Conservation (phyloP, 1,139 yeast species). For the Scheffersomyces quercinus region DNA sequence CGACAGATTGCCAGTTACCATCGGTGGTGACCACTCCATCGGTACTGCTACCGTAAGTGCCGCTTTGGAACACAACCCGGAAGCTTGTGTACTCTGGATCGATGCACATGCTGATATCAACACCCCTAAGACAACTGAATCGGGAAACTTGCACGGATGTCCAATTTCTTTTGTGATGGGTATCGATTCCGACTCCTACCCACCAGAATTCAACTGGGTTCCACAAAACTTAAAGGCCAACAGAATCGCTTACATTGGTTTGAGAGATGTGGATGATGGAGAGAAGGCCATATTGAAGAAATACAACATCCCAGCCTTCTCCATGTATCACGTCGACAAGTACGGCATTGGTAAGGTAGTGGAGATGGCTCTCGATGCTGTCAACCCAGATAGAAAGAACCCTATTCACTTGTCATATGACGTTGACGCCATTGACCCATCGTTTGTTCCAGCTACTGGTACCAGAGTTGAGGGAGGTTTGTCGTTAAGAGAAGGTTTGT, state of each 20-base stretch:
- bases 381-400: slow-evolving; percentile 70
- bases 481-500: slow-evolving; percentile 91
- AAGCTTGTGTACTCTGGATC: slow-evolving; percentile 90
- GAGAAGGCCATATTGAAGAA: slow-evolving; percentile 77
- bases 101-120: slow-evolving; percentile 98
- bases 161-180: slow-evolving; percentile 93
- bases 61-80: slow-evolving; percentile 74
- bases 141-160: slow-evolving; percentile 96
- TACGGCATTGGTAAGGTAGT: slow-evolving; percentile 90
- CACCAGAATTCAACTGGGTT: slow-evolving; percentile 79
- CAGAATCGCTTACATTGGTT: slow-evolving; percentile 88
- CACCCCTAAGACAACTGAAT: slow-evolving; percentile 80
- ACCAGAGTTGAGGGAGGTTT: slow-evolving; percentile 97
- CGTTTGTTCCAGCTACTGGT: slow-evolving; percentile 94
- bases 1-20: slow-evolving; percentile 73
- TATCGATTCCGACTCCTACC: slow-evolving; percentile 59
- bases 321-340: slow-evolving; percentile 96
- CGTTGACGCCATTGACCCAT: slow-evolving; percentile 96
- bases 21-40: slow-evolving; percentile 97
- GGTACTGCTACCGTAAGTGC: slow-evolving; percentile 94
- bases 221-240: slow-evolving; percentile 65
- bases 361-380: slow-evolving; percentile 82
- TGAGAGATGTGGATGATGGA: slow-evolving; percentile 88
- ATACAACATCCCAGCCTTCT: slow-evolving; percentile 76
- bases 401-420: slow-evolving; percentile 94